Evolutionary conservation across 2,329 filamentous ascomycete genomes (phyloP), one percentile per base, ranked within the genome.

Genomic region (Scopulariopsis brevicaulis): DNA sequence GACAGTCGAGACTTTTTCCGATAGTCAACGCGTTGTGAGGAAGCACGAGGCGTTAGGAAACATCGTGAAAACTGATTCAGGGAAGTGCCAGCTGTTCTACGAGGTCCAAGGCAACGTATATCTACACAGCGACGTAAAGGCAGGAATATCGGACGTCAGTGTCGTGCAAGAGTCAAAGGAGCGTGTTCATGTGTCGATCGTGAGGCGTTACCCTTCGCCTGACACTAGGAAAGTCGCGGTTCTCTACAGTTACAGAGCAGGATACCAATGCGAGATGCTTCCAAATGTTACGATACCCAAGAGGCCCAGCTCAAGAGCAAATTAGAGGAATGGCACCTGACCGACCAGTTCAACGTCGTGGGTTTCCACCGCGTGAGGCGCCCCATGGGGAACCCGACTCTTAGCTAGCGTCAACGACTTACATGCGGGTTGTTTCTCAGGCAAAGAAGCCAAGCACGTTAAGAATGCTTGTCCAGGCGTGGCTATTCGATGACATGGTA

Each of bases 41-140:
- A 35, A 35, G 34, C 34, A 35, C 34, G 34, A 35, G 7, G 34
- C 34, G 6, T 12, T 35, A 6, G 75, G 69, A 0, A 82, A 83
- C 10, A 62, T 70, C 8, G 70, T 77, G 4, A 75, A 68, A 0
- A 60, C 60, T n/a, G 66, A 68, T 1, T 72, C 69, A 0, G 65
- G 65, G 35, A 70, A 64, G 1, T 67, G 65, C 0, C 75, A 77
- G 58, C 65, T 77, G 1, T 61, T 77, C 2, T 77, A 77, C 50
- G 75, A 77, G 57, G 64, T 77, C 20, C 75, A 77, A 20, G 75
- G 75, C 0, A 71, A 74, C 11, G 59, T 72, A 0, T 77, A 77
- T 56, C 57, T 74, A 12, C 76, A 77, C 32, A 71, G 71, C 0
- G 75, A 77, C 56, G 73, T 76, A 1, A 72, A 71, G 11, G 73